Conservation (phyloP, 305 asterid genomes). For the Rubia peregrina region DNA sequence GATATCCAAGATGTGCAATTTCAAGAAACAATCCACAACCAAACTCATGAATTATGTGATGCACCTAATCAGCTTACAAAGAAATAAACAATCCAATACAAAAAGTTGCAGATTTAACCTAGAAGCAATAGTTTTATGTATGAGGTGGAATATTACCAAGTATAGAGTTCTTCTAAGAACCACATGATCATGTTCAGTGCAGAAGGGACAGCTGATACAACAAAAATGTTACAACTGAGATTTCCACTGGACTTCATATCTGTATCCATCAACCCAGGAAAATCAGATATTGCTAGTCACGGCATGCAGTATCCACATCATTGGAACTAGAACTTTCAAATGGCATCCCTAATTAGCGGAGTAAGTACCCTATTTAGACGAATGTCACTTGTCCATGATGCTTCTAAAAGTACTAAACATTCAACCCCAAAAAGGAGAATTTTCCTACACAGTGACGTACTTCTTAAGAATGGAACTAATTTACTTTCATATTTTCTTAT, state of each 20-base stretch:
- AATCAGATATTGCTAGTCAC: neutral
- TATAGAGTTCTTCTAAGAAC: neutral
- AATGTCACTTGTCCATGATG: neutral
- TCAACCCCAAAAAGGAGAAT: neutral
- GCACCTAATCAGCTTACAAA: neutral
- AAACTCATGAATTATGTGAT: neutral
- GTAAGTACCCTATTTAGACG: neutral
- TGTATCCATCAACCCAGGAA: neutral
- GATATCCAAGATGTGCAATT: neutral
- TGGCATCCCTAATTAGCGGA: neutral
- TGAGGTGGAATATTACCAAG: neutral
- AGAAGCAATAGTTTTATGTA: neutral
- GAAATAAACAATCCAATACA: neutral
- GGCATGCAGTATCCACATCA: neutral
- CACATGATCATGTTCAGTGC: neutral
- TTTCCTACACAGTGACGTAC: neutral
- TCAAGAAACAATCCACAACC: neutral
- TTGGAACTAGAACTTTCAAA: neutral
- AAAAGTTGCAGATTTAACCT: too few species aligned
- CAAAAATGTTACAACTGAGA: neutral
- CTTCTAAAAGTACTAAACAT: neutral
- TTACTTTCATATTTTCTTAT: neutral
- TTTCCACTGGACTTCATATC: neutral
- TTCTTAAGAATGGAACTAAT: neutral
- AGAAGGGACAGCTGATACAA: neutral